Percentiles rank a stretch among this genome's conserved stretches.
Conservation (phyloP, 768 basidiomycete species). For the Piloderma croceum region DNA sequence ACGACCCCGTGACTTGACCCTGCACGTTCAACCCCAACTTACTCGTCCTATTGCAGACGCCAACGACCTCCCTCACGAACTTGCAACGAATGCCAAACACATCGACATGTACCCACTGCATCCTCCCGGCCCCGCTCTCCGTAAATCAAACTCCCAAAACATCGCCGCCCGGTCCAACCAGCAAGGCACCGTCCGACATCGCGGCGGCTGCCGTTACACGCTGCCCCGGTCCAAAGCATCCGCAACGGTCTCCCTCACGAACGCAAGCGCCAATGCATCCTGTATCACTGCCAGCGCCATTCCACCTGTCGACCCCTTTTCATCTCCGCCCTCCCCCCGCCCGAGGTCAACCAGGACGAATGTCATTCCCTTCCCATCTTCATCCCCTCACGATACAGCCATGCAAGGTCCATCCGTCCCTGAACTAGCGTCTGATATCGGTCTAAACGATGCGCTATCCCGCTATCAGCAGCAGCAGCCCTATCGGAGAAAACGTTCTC, state of each 20-base stretch:
- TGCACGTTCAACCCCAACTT: background rate
- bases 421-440: background rate
- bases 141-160: background rate
- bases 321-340: slow-evolving; percentile 8
- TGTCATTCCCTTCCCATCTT: slow-evolving; percentile 34
- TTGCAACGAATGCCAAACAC: background rate
- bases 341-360: slow-evolving; percentile 17
- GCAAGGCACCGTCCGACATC: background rate
- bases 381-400: slow-evolving; percentile 14
- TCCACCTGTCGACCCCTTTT: background rate
- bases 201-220: background rate
- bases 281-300: background rate
- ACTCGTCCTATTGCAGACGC: background rate
- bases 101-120: background rate
- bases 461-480: background rate
- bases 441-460: background rate
- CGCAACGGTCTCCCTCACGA: slow-evolving; percentile 34
- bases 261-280: slow-evolving; percentile 22
- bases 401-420: slow-evolving; percentile 7
- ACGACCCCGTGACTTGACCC: background rate
- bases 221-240: slow-evolving; percentile 26
- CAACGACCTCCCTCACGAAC: background rate
- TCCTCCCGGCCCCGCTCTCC: background rate
- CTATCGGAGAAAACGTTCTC: slow-evolving; percentile 1
- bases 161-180: background rate